phyloP scores from a whole-genome alignment of 371 early-diverging fungal genomes.

The Rhizopus stolonifer region DNA sequence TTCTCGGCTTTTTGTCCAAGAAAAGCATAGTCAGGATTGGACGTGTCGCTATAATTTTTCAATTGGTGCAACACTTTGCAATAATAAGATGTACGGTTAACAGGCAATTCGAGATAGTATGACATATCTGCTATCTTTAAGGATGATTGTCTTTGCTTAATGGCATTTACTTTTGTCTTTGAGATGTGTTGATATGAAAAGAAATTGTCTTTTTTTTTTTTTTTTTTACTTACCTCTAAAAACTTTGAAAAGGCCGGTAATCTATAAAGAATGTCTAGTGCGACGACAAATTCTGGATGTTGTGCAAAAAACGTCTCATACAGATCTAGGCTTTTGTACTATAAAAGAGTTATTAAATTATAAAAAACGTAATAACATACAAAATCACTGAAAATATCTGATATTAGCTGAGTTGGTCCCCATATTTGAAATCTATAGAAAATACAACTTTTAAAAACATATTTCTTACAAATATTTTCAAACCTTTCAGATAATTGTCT shows the following conservation, averaged over 20 bases:
- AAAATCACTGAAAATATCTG: conserved; percentile 29
- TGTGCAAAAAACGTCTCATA: conserved; percentile 11
- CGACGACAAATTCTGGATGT: conserved; percentile 19
- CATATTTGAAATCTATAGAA: conserved; percentile 25
- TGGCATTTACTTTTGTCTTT: neutral
- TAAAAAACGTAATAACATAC: conserved; percentile 18
- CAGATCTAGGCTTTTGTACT: neutral
- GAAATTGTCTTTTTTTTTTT: too few relatives aligned
- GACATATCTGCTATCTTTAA: conserved; percentile 2
- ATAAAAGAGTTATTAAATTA: neutral
- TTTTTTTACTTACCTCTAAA: too few relatives aligned
- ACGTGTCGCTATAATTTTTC: conserved; percentile 17
- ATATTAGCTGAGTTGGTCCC: conserved; percentile 41
- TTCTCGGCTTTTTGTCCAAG: conserved; percentile 5
- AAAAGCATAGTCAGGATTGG: conserved; percentile 23
- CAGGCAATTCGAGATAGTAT: conserved; percentile 18
- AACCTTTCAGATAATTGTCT: conserved; percentile 21
- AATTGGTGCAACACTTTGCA: conserved; percentile 12
- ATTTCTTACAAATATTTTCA: neutral
- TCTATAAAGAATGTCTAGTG: conserved; percentile 23
- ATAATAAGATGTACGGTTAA: conserved; percentile 11
- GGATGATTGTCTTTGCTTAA: neutral
- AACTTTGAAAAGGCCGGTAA: conserved; percentile 25
- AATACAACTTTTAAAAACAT: too few relatives aligned
- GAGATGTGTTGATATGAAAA: too few relatives aligned